These are phyloP conservation scores for Euphorbia tirucalli DNA, from an alignment of 345 rosid species.

Conservation along the genomic window DNA sequence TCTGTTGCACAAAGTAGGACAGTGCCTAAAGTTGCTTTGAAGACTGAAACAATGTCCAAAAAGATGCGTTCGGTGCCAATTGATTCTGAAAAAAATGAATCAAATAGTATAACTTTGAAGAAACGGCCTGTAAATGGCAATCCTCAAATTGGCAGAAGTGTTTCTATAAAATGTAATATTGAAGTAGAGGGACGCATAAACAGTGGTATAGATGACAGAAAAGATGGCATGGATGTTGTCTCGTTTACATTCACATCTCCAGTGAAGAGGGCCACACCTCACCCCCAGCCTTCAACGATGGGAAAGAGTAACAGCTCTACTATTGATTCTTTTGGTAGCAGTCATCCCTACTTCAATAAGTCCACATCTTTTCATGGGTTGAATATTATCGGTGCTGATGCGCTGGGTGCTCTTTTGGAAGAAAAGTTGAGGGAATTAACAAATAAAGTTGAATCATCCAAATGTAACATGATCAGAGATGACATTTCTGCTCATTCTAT, in stretches of 20 bases:
- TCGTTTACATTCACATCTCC: constrained; percentile 89
- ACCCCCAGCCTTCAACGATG: constrained; percentile 28
- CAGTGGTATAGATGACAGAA: constrained; percentile 26
- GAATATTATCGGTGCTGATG: constrained; percentile 48
- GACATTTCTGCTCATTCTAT: constrained; percentile 34
- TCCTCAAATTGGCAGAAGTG: constrained; percentile 26
- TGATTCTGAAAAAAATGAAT: constrained; percentile 39
- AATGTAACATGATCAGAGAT: constrained; percentile 43
- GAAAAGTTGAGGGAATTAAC: constrained; percentile 70
- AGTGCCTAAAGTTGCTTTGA: constrained; percentile 36
- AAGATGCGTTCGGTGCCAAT: constrained; percentile 27
- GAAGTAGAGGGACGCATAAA: constrained; percentile 38
- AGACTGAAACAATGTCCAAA: constrained; percentile 37
- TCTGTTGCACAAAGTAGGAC: constrained; percentile 35
- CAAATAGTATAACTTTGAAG: constrained; percentile 40
- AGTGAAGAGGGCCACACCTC: constrained; percentile 41
- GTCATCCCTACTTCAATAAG: constrained; percentile 26
- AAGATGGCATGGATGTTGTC: constrained; percentile 65
- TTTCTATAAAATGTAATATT: constrained; percentile 42
- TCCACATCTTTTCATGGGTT: constrained; percentile 35
- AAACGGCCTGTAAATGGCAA: constrained; percentile 38
- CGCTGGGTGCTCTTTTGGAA: constrained; percentile 66
- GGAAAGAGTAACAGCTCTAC: constrained; percentile 28
- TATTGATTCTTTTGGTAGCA: constrained; percentile 22
- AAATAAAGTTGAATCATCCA: constrained; percentile 54